A percentile compares a stretch with the other conserved stretches of the same genome.
Evolutionary conservation across 2,329 filamentous ascomycete genomes (phyloP).

Genomic region (Apiospora aurea): DNA sequence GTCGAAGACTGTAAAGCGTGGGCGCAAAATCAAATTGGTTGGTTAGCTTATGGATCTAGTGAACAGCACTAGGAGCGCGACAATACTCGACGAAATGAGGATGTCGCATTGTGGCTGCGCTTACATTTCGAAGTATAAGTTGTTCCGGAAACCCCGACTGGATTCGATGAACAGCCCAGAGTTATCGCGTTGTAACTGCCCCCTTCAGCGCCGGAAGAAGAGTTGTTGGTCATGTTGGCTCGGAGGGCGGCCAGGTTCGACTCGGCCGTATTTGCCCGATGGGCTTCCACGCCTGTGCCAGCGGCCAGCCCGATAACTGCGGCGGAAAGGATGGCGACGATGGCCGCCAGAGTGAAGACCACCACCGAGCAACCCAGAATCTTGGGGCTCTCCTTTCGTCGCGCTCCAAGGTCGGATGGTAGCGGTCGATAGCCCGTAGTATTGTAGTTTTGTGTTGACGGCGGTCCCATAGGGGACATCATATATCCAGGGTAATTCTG

Average conservation of each 20-base stretch:
- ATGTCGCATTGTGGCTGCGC: neutral
- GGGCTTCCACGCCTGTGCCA: conserved; percentile 51
- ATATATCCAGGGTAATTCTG: conserved; percentile 30
- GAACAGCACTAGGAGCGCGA: neutral
- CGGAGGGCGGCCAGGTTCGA: conserved; percentile 38
- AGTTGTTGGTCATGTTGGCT: neutral
- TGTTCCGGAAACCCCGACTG: conserved; percentile 45
- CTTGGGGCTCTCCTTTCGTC: conserved; percentile 28
- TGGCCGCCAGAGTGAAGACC: conserved; percentile 49
- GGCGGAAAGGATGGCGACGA: conserved; percentile 48
- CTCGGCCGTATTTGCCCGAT: conserved; percentile 47
- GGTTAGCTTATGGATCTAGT: conserved; percentile 27
- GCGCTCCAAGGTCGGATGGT: conserved; percentile 27
- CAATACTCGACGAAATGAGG: neutral
- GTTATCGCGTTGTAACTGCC: conserved; percentile 31
- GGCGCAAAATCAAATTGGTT: neutral
- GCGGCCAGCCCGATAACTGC: conserved; percentile 54
- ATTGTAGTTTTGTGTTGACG: conserved; percentile 33
- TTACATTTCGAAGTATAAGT: conserved; percentile 50
- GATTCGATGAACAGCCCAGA: conserved; percentile 43
- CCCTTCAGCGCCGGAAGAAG: conserved; percentile 43
- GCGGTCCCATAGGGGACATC: conserved; percentile 27
- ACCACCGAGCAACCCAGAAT: conserved; percentile 47
- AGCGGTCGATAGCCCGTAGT: conserved; percentile 30
- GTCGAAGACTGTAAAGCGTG: conserved; percentile 43